Evolutionary conservation across 73 alveolate genomes (phyloP).

Genomic region (Urostyla sp.): DNA sequence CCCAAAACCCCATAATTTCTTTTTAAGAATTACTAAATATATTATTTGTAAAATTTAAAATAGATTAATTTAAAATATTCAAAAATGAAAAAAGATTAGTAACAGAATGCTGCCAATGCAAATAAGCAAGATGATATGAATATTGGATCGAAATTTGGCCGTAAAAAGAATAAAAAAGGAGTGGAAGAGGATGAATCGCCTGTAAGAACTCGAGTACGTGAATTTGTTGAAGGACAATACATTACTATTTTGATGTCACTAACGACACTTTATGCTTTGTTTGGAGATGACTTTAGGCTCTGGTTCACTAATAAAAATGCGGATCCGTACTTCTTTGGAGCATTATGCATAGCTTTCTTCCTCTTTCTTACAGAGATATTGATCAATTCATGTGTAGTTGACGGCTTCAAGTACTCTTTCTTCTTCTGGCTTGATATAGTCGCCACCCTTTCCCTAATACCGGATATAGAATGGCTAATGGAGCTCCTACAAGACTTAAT

Average conservation of each 20-base stretch:
- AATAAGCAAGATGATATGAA: slow-evolving; percentile 7
- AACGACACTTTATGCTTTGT: slow-evolving; percentile 73
- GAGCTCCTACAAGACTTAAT: slow-evolving; percentile 37
- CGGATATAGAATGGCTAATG: slow-evolving; percentile 71
- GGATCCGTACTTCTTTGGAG: slow-evolving; percentile 67
- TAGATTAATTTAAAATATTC: too few relatives aligned
- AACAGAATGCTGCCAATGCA: too few relatives aligned
- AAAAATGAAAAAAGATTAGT: too few relatives aligned
- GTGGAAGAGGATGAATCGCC: slow-evolving; percentile 68
- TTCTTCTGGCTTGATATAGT: slow-evolving; percentile 82
- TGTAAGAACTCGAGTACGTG: slow-evolving; percentile 55
- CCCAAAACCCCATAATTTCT: too few relatives aligned
- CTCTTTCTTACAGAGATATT: slow-evolving; percentile 70
- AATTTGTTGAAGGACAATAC: slow-evolving; percentile 73
- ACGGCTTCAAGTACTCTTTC: slow-evolving; percentile 76
- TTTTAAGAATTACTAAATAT: too few relatives aligned
- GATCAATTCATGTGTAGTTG: slow-evolving; percentile 67
- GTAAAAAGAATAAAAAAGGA: slow-evolving; percentile 21
- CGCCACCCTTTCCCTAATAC: slow-evolving; percentile 76
- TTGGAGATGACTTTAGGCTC: slow-evolving; percentile 81
- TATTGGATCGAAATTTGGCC: slow-evolving; percentile 13
- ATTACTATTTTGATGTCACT: slow-evolving; percentile 72
- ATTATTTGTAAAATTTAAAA: too few relatives aligned
- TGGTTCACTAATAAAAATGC: slow-evolving; percentile 69
- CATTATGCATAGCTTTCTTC: slow-evolving; percentile 54